These are phyloP conservation scores for Cucurbita ficifolia DNA, from an alignment of 306 rosid genomes.

Conservation along the genomic window DNA sequence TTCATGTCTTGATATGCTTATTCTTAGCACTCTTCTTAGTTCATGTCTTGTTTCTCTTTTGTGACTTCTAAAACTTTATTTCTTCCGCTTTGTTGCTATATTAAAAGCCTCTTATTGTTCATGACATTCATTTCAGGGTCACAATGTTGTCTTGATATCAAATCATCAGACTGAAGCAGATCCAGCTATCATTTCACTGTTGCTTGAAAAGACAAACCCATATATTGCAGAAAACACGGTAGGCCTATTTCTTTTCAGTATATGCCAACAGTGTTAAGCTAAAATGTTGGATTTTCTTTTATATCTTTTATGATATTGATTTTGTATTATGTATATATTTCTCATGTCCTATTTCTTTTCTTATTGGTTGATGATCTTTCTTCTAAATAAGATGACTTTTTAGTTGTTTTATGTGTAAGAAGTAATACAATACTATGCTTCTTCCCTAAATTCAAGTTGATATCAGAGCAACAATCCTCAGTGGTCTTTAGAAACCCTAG, in stretches of 20 bases:
- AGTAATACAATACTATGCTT: too few species aligned
- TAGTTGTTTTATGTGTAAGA: too few species aligned
- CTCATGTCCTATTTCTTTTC: too few species aligned
- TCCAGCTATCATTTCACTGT: constrained; percentile 83
- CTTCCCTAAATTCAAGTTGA: too few species aligned
- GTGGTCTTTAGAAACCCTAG: too few species aligned
- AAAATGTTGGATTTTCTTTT: neutral
- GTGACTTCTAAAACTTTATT: neutral
- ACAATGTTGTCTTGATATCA: constrained; percentile 82
- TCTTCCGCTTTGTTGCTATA: neutral
- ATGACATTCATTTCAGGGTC: constrained; percentile 55
- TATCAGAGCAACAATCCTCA: too few species aligned
- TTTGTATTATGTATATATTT: too few species aligned
- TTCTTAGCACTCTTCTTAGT: neutral
- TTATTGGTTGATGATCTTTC: too few species aligned
- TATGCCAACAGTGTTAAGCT: neutral
- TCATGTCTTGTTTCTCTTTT: neutral
- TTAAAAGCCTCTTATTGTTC: neutral
- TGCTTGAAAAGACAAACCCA: constrained; percentile 60
- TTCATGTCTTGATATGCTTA: neutral
- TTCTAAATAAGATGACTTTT: too few species aligned
- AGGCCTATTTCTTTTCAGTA: constrained; percentile 10
- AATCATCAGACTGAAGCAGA: constrained; percentile 99
- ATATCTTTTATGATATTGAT: too few species aligned
- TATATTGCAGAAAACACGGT: constrained; percentile 73